Conservation (phyloP, 768 basidiomycete genomes). For the Coprinopsis sp. region DNA sequence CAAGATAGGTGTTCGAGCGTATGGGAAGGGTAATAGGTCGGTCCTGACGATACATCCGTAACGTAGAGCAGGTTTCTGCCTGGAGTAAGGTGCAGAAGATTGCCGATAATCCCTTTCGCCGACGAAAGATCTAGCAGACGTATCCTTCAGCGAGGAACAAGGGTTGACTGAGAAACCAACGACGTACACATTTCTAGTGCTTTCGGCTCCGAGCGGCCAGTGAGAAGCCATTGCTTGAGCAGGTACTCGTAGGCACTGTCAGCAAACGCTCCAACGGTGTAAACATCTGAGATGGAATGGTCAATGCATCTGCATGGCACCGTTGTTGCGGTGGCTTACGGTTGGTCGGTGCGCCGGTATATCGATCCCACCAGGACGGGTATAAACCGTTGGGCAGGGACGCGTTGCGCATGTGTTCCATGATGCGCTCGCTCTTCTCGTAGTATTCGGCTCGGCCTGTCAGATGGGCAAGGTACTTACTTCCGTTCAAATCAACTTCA, state of each 20-base stretch:
- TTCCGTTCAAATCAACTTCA: conserved; percentile 11
- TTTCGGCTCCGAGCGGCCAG: conserved; percentile 36
- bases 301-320: neutral
- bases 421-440: conserved; percentile 44
- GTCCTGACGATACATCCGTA: conserved; percentile 40
- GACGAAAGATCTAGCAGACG: conserved; percentile 41
- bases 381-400: conserved; percentile 46
- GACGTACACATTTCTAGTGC: conserved; percentile 50
- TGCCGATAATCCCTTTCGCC: conserved; percentile 49
- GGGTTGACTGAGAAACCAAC: neutral
- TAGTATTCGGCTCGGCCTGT: conserved; percentile 65
- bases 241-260: conserved; percentile 70
- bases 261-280: conserved; percentile 51
- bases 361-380: conserved; percentile 47
- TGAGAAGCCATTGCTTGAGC: conserved; percentile 59
- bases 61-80: conserved; percentile 62
- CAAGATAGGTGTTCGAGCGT: conserved; percentile 65
- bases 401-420: conserved; percentile 47
- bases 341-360: conserved; percentile 38
- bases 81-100: conserved; percentile 62
- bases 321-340: conserved; percentile 23
- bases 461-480: conserved; percentile 75
- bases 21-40: conserved; percentile 26
- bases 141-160: conserved; percentile 1
- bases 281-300: conserved; percentile 27